Evolutionary conservation across 306 rosid genomes (phyloP).

Genomic region (Potentilla sterilis): DNA sequence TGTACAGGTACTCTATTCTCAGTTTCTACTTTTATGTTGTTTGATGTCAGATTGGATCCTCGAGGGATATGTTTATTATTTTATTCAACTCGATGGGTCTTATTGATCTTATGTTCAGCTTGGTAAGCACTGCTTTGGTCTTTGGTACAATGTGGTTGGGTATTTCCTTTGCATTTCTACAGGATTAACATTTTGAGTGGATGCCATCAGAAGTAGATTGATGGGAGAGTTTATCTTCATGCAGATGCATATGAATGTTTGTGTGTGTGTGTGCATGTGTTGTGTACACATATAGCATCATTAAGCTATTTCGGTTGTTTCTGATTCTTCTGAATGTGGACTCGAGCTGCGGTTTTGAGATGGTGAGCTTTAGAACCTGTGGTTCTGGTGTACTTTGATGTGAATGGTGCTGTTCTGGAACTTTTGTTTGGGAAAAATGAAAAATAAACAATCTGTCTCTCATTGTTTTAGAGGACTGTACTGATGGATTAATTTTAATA

Average conservation of each 20-base stretch:
- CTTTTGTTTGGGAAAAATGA: background rate
- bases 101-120: background rate
- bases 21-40: background rate
- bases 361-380: background rate
- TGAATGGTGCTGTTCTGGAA: background rate
- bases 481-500: background rate
- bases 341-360: constrained; percentile 18
- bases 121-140: background rate
- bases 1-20: background rate
- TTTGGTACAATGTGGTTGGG: background rate
- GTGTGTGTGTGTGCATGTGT: background rate
- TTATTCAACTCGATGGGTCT: background rate
- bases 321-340: background rate
- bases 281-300: background rate
- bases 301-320: background rate
- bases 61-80: background rate
- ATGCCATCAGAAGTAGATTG: background rate
- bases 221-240: background rate
- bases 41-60: background rate
- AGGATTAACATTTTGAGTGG: background rate
- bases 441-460: background rate
- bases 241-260: background rate
- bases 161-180: background rate
- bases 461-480: background rate
- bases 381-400: background rate